phyloP scores from a whole-genome alignment of 257 asterid genomes.

The Solanum ossicruentum region DNA sequence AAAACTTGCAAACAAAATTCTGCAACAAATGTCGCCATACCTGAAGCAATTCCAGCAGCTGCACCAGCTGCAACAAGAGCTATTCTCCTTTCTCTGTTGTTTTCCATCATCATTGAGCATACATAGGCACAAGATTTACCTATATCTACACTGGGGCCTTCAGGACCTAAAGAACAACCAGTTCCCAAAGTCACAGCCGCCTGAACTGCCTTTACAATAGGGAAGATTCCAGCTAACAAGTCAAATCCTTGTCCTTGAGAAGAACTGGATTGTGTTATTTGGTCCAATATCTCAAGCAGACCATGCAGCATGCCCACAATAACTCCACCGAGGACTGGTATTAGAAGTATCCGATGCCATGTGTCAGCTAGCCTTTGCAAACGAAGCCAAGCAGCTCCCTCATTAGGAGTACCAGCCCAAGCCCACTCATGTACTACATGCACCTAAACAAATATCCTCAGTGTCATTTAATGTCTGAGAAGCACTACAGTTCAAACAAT shows the following conservation, averaged over 20 bases:
- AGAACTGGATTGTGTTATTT: slow-evolving; percentile 65
- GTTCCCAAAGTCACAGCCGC: slow-evolving; percentile 94
- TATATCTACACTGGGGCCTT: slow-evolving; percentile 99
- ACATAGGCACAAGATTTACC: slow-evolving; percentile 96
- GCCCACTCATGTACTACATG: slow-evolving; percentile 94
- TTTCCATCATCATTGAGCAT: slow-evolving; percentile 89
- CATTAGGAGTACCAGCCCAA: slow-evolving; percentile 98
- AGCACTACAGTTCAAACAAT: neutral
- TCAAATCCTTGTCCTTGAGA: slow-evolving; percentile 78
- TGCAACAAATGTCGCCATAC: slow-evolving; percentile 12
- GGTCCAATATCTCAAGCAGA: slow-evolving; percentile 71
- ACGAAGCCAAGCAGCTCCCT: slow-evolving; percentile 97
- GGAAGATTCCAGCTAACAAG: slow-evolving; percentile 60
- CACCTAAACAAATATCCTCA: slow-evolving; percentile 35
- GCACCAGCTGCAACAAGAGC: slow-evolving; percentile 99
- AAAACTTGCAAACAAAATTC: neutral
- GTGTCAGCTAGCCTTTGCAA: slow-evolving; percentile 83
- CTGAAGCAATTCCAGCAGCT: slow-evolving; percentile 98
- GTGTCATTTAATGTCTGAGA: neutral
- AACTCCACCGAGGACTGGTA: slow-evolving; percentile 94
- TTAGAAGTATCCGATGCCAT: slow-evolving; percentile 85
- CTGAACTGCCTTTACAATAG: slow-evolving; percentile 77
- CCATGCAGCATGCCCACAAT: slow-evolving; percentile 96
- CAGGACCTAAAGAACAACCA: slow-evolving; percentile 97
- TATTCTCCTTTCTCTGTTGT: slow-evolving; percentile 87